These are phyloP conservation scores for Russula griseocarnosa DNA, from an alignment of 768 basidiomycete species.

Conservation along the genomic window DNA sequence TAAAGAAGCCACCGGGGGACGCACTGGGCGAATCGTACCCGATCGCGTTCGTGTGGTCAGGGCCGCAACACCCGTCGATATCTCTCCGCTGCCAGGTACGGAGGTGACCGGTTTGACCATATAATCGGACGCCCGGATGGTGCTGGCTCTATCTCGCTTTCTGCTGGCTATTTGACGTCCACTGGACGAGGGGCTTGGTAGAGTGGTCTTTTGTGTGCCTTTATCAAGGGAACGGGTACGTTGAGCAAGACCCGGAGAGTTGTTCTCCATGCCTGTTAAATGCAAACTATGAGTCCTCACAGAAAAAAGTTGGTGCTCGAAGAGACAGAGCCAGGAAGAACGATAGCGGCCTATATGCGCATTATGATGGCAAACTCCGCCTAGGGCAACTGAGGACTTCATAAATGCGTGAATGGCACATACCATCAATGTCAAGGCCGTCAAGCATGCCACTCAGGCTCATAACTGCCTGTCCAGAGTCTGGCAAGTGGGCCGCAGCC, in stretches of 20 bases:
- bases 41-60: constrained; percentile 28
- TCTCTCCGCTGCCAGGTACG: background rate
- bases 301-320: background rate
- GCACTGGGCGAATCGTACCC: constrained; percentile 27
- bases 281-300: constrained; percentile 2
- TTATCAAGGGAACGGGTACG: constrained; percentile 25
- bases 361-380: background rate
- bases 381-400: background rate
- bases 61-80: background rate
- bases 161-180: constrained; percentile 3
- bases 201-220: background rate
- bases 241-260: background rate
- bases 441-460: constrained; percentile 25
- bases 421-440: constrained; percentile 25
- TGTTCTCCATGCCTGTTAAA: constrained; percentile 1
- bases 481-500: background rate
- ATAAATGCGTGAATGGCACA: background rate
- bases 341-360: background rate
- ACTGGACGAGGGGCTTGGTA: background rate
- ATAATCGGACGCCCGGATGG: constrained; percentile 29
- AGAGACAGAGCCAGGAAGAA: background rate
- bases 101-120: background rate
- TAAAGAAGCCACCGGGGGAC: constrained; percentile 16
- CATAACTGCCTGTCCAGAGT: constrained; percentile 13
- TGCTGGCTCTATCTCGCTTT: constrained; percentile 27